Evolutionary conservation across 108 stramenopile species (phyloP).

Genomic region (Aurantiochytrium sp.): DNA sequence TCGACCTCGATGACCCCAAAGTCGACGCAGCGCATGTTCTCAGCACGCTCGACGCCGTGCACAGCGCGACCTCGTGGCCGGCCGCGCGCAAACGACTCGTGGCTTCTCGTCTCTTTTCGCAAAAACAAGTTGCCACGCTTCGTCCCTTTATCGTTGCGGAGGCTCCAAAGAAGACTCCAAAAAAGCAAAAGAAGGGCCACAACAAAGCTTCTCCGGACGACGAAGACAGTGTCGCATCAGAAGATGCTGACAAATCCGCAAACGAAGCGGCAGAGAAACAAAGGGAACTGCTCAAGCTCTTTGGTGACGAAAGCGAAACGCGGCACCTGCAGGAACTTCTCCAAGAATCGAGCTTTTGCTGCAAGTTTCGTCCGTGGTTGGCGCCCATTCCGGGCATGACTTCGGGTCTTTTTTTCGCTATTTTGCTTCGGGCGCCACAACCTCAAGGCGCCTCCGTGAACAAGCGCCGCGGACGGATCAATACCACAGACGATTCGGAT

Average conservation of each 20-base stretch:
- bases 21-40: neutral
- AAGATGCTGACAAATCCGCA: too few species aligned
- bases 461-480: neutral
- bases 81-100: neutral
- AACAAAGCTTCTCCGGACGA: too few species aligned
- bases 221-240: too few species aligned
- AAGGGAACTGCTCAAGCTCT: neutral
- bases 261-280: too few species aligned
- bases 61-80: neutral
- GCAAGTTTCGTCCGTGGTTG: slow-evolving; percentile 3
- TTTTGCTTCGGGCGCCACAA: neutral
- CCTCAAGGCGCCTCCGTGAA: neutral
- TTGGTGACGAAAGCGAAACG: neutral
- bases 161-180: too few species aligned
- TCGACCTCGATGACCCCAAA: neutral
- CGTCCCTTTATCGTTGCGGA: neutral
- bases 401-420: neutral
- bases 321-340: neutral
- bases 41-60: neutral
- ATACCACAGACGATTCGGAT: neutral
- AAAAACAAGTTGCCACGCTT: neutral
- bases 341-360: neutral
- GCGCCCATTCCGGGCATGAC: neutral
- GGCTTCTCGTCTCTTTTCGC: neutral
- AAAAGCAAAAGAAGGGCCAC: too few species aligned